Conservation (phyloP, 371 early-diverging fungal species). For the Mortierella sp. region DNA sequence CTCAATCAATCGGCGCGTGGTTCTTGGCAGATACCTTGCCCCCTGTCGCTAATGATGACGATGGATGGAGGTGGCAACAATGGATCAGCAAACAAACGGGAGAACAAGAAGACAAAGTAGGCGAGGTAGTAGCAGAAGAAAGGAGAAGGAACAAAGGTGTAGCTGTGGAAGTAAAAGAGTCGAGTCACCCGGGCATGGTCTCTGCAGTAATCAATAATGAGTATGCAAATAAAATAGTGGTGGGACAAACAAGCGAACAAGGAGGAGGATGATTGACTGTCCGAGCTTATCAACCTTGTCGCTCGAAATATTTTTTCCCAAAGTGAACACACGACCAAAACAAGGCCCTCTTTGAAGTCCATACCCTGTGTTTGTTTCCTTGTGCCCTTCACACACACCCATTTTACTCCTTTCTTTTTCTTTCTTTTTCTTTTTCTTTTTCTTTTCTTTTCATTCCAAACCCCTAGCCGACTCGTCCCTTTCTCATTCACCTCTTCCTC, state of each 20-base stretch:
- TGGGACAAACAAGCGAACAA: neutral
- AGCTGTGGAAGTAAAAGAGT: neutral
- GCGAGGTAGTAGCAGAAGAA: neutral
- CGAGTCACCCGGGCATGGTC: neutral
- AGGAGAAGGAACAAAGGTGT: neutral
- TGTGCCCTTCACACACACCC: neutral
- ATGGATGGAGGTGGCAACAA: too few species aligned
- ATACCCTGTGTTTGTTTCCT: neutral
- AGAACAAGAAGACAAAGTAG: neutral
- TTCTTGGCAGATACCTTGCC: neutral
- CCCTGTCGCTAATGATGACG: too few species aligned
- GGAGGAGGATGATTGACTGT: neutral
- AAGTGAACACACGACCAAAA: conserved; percentile 14
- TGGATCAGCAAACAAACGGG: too few species aligned
- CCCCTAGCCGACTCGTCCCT: neutral
- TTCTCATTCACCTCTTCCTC: neutral
- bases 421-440: neutral
- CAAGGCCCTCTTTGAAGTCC: neutral
- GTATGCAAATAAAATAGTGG: neutral
- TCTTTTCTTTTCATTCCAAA: neutral
- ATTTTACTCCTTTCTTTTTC: neutral
- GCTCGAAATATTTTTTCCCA: neutral
- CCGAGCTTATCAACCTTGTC: neutral
- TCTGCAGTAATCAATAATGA: neutral
- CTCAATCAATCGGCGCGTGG: neutral